phyloP scores from a whole-genome alignment of 352 stramenopile species.

The Globisporangium takayamanum region DNA sequence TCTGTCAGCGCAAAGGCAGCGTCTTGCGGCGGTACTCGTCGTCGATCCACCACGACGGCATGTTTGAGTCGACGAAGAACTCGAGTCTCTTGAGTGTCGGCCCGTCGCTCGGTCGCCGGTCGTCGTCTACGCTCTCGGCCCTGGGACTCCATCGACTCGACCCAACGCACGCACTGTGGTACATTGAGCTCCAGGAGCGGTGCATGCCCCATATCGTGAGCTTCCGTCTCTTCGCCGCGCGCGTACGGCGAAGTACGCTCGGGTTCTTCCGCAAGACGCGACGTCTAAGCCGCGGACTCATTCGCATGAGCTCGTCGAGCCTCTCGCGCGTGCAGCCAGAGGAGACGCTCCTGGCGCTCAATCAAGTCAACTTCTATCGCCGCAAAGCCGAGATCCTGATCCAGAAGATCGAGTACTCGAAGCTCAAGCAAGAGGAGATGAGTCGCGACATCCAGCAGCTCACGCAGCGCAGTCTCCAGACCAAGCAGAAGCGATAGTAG shows the following conservation, averaged over 20 bases:
- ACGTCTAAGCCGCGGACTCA: background rate
- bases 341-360: slow-evolving; percentile 41
- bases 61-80: slow-evolving; percentile 23
- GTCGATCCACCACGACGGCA: slow-evolving; percentile 25
- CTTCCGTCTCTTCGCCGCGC: slow-evolving; percentile 34
- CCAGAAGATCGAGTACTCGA: slow-evolving; percentile 57
- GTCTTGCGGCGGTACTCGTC: slow-evolving; percentile 46
- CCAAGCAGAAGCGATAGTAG: slow-evolving; percentile 19
- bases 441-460: slow-evolving; percentile 58
- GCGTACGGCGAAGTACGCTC: background rate
- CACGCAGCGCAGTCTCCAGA: slow-evolving; percentile 43
- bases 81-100: slow-evolving; percentile 22
- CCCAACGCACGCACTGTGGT: slow-evolving; percentile 13
- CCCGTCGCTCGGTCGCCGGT: background rate
- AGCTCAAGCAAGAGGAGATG: slow-evolving; percentile 61
- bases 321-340: slow-evolving; percentile 39
- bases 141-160: slow-evolving; percentile 6
- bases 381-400: slow-evolving; percentile 55
- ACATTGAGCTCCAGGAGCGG: slow-evolving; percentile 18
- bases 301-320: slow-evolving; percentile 6
- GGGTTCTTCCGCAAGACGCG: background rate
- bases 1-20: slow-evolving; percentile 61
- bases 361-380: slow-evolving; percentile 61
- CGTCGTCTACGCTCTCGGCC: background rate
- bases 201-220: slow-evolving; percentile 42